Conservation (phyloP, 2,329 filamentous ascomycete genomes). For the Macroventuria anomochaeta region DNA sequence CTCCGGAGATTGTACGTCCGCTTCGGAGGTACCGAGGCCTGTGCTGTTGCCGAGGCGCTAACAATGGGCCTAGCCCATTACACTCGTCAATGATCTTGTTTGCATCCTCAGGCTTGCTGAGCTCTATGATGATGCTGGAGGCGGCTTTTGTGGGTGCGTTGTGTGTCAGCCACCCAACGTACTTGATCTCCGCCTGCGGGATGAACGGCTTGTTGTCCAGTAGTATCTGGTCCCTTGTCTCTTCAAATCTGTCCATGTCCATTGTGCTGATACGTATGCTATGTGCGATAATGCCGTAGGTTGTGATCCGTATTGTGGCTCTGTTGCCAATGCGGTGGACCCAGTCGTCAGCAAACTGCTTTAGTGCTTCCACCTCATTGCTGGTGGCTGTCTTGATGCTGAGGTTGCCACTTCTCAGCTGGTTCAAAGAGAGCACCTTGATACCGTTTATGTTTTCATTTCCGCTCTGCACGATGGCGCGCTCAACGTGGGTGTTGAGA, state of each 20-base stretch:
- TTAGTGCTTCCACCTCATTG: neutral
- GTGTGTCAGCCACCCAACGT: constrained; percentile 23
- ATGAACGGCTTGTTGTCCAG: constrained; percentile 26
- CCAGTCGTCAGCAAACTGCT: constrained; percentile 24
- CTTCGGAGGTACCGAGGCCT: no score
- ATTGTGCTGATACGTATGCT: constrained; percentile 25
- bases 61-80: no score
- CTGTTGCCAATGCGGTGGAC: constrained; percentile 15
- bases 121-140: constrained; percentile 22
- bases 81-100: constrained; percentile 29
- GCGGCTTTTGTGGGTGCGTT: constrained; percentile 9
- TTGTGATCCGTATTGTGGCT: constrained; percentile 17
- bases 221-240: constrained; percentile 22
- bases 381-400: constrained; percentile 22
- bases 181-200: no score
- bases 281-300: constrained; percentile 20
- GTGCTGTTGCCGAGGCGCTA: no score
- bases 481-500: constrained; percentile 23
- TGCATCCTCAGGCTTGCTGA: constrained; percentile 23
- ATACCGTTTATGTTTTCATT: constrained; percentile 25
- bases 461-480: constrained; percentile 23
- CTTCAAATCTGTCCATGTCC: constrained; percentile 23
- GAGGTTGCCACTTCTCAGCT: constrained; percentile 29
- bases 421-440: constrained; percentile 26
- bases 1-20: no score